Percentiles rank a stretch among this genome's conserved stretches.
Evolutionary conservation across 441 rosid species (phyloP).

Genomic region (Erodium trifolium): DNA sequence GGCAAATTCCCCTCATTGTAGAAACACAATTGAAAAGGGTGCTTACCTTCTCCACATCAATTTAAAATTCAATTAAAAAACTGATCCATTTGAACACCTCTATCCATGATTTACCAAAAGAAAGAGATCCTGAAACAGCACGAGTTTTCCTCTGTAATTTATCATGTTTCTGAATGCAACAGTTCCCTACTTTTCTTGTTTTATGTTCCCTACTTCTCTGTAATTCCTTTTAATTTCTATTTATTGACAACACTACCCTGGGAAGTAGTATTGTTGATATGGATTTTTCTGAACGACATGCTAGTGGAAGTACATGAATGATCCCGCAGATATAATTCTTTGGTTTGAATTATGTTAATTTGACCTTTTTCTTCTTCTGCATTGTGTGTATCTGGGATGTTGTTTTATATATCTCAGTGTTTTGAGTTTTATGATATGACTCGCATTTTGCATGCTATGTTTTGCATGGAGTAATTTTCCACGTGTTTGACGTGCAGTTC

Average conservation of each 20-base stretch:
- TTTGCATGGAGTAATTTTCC: conserved; percentile 48
- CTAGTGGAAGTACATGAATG: neutral
- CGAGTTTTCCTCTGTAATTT: neutral
- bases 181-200: neutral
- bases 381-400: neutral
- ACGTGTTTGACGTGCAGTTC: conserved; percentile 82
- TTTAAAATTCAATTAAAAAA: neutral
- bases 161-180: neutral
- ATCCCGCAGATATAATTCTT: too few relatives aligned
- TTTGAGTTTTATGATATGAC: neutral
- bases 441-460: conserved; percentile 17
- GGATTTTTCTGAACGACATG: neutral
- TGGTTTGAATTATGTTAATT: neutral
- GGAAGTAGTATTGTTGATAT: neutral
- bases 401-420: neutral
- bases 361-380: neutral
- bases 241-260: neutral
- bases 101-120: neutral
- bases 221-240: neutral
- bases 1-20: neutral
- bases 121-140: neutral
- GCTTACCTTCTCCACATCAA: neutral
- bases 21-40: neutral
- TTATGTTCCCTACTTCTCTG: neutral
- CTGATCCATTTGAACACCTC: neutral